These are phyloP conservation scores for Colletotrichum sp. DNA, from an alignment of 2,329 filamentous ascomycete genomes.

Conservation along the genomic window DNA sequence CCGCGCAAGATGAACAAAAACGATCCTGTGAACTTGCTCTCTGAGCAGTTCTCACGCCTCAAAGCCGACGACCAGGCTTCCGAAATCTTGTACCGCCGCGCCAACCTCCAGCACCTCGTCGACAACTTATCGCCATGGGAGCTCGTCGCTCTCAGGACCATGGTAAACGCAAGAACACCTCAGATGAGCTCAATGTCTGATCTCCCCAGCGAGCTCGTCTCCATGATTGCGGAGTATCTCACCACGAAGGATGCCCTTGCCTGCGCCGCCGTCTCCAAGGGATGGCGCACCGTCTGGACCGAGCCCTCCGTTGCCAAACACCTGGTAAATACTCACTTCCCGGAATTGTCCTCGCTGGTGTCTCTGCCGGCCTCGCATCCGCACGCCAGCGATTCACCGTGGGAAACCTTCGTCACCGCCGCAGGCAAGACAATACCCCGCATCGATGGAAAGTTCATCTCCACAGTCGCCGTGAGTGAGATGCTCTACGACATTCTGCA, in stretches of 20 bases:
- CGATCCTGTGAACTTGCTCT: not conserved
- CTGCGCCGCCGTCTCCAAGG: slow-evolving; percentile 5
- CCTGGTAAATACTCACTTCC: not conserved
- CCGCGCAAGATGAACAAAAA: not conserved
- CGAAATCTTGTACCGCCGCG: not conserved
- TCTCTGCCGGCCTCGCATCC: not conserved
- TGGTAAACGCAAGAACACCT: not conserved
- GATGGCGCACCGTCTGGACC: slow-evolving; percentile 1
- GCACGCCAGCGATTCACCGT: not conserved
- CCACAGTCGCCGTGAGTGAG: not conserved
- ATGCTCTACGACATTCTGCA: not conserved
- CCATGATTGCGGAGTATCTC: not conserved
- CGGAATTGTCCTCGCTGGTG: not conserved
- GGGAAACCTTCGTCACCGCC: not conserved
- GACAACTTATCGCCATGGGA: slow-evolving; percentile 8
- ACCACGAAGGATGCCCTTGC: not conserved
- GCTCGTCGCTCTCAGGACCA: not conserved
- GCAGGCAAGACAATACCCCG: not conserved
- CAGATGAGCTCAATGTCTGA: not conserved
- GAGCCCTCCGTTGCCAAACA: not conserved
- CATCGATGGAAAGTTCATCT: not conserved
- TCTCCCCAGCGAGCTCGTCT: slow-evolving; percentile 6
- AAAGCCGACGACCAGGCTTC: not conserved
- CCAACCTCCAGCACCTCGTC: slow-evolving; percentile 6
- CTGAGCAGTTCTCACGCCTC: not conserved